Evolutionary conservation across 225 moss, liverwort and hornwort species (phyloP).

Genomic region (Marchantia polymorpha): DNA sequence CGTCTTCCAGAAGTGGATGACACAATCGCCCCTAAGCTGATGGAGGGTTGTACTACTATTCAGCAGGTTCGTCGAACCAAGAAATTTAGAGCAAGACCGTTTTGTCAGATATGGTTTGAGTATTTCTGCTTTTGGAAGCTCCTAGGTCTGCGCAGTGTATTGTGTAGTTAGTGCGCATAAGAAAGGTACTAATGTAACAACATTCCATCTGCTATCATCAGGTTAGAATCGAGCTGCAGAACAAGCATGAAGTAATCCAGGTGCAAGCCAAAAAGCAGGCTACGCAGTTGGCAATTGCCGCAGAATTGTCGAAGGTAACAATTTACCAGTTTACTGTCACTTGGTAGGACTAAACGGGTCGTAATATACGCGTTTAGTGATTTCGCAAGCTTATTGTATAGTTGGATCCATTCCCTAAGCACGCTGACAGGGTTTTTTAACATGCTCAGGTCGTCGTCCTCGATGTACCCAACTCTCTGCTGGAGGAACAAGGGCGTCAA

Average conservation of each 20-base stretch:
- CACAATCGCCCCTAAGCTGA: conserved; percentile 68
- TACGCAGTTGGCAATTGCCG: conserved; percentile 63
- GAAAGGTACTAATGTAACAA: not conserved
- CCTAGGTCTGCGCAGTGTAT: not conserved
- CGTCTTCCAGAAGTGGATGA: conserved; percentile 73
- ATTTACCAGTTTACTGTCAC: not conserved
- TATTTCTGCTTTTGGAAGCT: not conserved
- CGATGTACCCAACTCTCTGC: conserved; percentile 82
- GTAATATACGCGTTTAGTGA: too few relatives aligned
- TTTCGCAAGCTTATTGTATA: too few relatives aligned
- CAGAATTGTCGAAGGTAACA: conserved; percentile 73
- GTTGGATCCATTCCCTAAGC: too few relatives aligned
- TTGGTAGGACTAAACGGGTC: too few relatives aligned
- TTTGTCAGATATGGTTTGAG: not conserved
- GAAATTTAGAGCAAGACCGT: not conserved
- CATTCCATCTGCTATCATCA: conserved; percentile 18
- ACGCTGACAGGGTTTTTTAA: too few relatives aligned
- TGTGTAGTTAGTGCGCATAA: not conserved
- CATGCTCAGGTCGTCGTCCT: conserved; percentile 53
- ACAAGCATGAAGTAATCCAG: conserved; percentile 63
- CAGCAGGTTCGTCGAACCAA: conserved; percentile 55
- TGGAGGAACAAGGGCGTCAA: conserved; percentile 99
- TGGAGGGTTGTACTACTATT: conserved; percentile 65
- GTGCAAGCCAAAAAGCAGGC: conserved; percentile 70
- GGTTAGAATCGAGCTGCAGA: conserved; percentile 69